phyloP scores from a whole-genome alignment of 1,284 basidiomycete genomes.

The Anthracocystis panici-leucophaei region DNA sequence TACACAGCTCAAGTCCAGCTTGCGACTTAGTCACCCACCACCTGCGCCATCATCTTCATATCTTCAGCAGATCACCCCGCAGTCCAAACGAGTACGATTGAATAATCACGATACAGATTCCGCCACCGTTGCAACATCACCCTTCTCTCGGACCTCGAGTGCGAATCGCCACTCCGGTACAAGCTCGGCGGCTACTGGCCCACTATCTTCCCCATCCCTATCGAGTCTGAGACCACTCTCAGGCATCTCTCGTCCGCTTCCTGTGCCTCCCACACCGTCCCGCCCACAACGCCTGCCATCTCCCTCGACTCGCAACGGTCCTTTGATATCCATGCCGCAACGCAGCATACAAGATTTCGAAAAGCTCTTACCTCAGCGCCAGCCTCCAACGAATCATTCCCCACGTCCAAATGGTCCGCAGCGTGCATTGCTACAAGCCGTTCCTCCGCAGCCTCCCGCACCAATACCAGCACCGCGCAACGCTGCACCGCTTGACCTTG shows the following conservation, averaged over 20 bases:
- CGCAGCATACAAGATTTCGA: slow-evolving; percentile 31
- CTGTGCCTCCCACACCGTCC: slow-evolving; percentile 24
- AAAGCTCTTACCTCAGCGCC: slow-evolving; percentile 22
- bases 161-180: background rate
- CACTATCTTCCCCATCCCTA: slow-evolving; percentile 11
- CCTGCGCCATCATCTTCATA: slow-evolving; percentile 20
- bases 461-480: slow-evolving; percentile 1
- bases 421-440: slow-evolving; percentile 25
- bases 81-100: slow-evolving; percentile 25
- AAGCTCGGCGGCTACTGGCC: slow-evolving; percentile 14
- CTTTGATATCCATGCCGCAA: slow-evolving; percentile 36
- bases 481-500: background rate
- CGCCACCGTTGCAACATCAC: slow-evolving; percentile 10
- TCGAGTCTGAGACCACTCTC: slow-evolving; percentile 33
- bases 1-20: slow-evolving; percentile 19
- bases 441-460: slow-evolving; percentile 25
- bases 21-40: slow-evolving; percentile 38
- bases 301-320: background rate
- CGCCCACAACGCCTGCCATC: slow-evolving; percentile 14
- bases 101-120: slow-evolving; percentile 3
- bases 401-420: background rate
- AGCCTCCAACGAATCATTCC: background rate
- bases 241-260: slow-evolving; percentile 27
- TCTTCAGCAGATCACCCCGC: slow-evolving; percentile 17
- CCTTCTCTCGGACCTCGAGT: slow-evolving; percentile 6